A percentile compares a stretch with the other conserved stretches of the same genome.
Evolutionary conservation across 2,329 filamentous ascomycete species (phyloP).

Genomic region (Aspergillus brasiliensis): DNA sequence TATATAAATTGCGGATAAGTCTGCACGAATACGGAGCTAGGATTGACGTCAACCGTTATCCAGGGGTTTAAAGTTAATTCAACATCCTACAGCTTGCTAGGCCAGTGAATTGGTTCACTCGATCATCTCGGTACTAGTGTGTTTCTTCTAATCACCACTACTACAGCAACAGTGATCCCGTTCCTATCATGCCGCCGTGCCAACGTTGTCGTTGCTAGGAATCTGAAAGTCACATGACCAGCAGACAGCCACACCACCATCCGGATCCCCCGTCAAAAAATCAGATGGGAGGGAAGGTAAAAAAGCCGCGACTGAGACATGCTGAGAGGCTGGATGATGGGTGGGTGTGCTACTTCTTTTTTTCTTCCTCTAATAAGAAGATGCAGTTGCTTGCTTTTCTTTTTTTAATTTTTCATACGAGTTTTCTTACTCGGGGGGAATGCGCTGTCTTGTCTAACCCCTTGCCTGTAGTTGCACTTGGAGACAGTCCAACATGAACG

Average conservation of each 20-base stretch:
- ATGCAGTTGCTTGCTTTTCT: neutral
- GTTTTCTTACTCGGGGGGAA: neutral
- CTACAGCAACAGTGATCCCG: neutral
- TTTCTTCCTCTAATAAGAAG: neutral
- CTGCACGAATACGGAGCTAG: neutral
- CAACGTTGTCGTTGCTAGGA: neutral
- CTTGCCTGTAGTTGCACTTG: constrained; percentile 1
- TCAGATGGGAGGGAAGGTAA: neutral
- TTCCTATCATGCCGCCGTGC: neutral
- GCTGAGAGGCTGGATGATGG: neutral
- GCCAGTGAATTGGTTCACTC: neutral
- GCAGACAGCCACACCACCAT: neutral
- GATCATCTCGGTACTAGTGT: neutral
- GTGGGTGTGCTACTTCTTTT: neutral
- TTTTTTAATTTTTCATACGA: neutral
- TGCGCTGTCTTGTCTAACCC: neutral
- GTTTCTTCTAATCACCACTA: neutral
- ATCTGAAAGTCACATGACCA: constrained; percentile 2
- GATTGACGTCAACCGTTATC: constrained; percentile 4
- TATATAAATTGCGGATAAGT: constrained; percentile 2
- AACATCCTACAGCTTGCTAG: neutral
- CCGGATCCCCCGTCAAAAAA: neutral
- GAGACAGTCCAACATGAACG: neutral
- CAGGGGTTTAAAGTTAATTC: constrained; percentile 2
- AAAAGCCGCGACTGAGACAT: neutral